Evolutionary conservation across 257 asterid species (phyloP), one percentile per base, ranked within the genome.

Genomic region (Hygrophila difformis): DNA sequence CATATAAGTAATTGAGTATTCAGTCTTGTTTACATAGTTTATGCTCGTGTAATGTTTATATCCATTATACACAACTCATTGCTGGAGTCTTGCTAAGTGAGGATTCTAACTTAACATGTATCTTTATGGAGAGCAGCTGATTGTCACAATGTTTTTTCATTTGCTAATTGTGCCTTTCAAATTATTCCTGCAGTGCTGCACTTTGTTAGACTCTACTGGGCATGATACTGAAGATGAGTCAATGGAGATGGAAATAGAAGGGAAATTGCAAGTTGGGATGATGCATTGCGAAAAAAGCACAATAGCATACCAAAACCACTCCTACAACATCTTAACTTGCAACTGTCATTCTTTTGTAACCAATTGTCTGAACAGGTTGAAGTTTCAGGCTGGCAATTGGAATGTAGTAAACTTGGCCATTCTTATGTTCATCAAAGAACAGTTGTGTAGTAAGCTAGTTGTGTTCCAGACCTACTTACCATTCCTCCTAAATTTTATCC

Each of bases 271-370:
- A 60, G 68, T 5, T 89, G 98, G 98, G 94, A 89, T 59, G 91
- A 68, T 16, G 84, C 77, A 1, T 55, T 89, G 57, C 83, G 60
- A 18, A 82, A 74, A n/a, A 66, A 74, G 94, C 73, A 85, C 84
- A 2, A 82, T 69, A 57, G 96, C 79, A 73, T 89, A 69, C 62
- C 98, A 89, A 47, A 93, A 89, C 74, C 78, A 49, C 34, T 64
- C 98, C 55, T 89, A 85, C 87, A 85, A 77, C 75, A 71, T 89
- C 58, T 66, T 89, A 46, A 77, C 98, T 26, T 85, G 96, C 81
- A 89, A 89, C 66, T 89, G 98, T 77, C 96, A 89, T 73, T 89
- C 94, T 4, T 89, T 79, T 41, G 98, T 82, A 1, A 82, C 94
- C 65, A 89, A 89, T 66, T 76, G 84, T 64, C 55, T 89, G 59